phyloP scores from a whole-genome alignment of 805 yeast species.

The Hanseniaspora occidentalis region DNA sequence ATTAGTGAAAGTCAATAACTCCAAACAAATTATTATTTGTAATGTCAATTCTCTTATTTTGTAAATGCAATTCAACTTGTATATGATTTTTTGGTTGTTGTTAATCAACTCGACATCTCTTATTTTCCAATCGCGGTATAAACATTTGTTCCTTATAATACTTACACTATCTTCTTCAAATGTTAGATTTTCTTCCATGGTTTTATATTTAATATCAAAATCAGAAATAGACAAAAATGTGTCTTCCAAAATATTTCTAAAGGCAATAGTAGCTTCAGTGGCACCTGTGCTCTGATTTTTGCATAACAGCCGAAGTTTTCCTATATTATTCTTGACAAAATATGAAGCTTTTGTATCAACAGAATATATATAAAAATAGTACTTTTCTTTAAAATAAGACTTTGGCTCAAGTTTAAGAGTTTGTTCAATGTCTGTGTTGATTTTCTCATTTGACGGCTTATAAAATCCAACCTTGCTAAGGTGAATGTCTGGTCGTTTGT shows the following conservation, averaged over 20 bases:
- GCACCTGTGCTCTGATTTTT: constrained; percentile 27
- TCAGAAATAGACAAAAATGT: constrained; percentile 25
- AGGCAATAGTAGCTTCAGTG: constrained; percentile 10
- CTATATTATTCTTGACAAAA: constrained; percentile 37
- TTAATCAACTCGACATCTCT: background rate
- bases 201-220: constrained; percentile 32
- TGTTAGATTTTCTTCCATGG: constrained; percentile 8
- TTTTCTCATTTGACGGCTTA: too few species aligned
- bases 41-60: constrained; percentile 46
- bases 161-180: background rate
- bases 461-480: background rate
- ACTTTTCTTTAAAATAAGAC: constrained; percentile 19
- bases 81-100: constrained; percentile 10
- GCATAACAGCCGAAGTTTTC: constrained; percentile 22
- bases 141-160: background rate
- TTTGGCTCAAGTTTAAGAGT: constrained; percentile 12
- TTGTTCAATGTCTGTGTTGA: too few species aligned
- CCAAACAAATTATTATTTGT: constrained; percentile 37
- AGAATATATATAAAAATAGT: constrained; percentile 26
- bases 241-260: constrained; percentile 18
- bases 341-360: constrained; percentile 26
- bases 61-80: constrained; percentile 27
- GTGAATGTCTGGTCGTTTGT: background rate
- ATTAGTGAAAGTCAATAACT: constrained; percentile 26
- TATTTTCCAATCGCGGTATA: background rate